phyloP scores from a whole-genome alignment of 2,329 filamentous ascomycete genomes.

The Purpureocillium lavendulum region DNA sequence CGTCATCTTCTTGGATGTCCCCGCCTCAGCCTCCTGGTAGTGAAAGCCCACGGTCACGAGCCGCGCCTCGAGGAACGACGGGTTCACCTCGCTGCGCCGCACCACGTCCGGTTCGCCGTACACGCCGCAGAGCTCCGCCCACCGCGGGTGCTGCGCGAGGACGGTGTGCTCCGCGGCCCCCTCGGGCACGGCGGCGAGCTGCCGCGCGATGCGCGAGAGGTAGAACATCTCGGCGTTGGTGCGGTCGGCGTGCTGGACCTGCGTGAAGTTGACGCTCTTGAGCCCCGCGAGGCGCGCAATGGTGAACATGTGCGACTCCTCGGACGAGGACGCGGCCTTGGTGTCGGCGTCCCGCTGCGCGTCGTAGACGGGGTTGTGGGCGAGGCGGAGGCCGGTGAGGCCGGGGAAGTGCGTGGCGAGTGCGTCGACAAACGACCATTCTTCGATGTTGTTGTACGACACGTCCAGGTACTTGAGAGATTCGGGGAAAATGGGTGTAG shows the following conservation, averaged over 20 bases:
- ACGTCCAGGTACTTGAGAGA: constrained; percentile 60
- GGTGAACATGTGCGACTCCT: constrained; percentile 85
- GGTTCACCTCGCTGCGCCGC: constrained; percentile 53
- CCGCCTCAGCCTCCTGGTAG: constrained; percentile 9
- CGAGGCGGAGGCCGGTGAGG: constrained; percentile 66
- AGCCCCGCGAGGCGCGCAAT: constrained; percentile 65
- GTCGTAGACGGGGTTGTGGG: constrained; percentile 78
- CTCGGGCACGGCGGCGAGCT: constrained; percentile 55
- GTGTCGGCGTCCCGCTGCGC: constrained; percentile 31
- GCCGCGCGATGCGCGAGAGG: constrained; percentile 70
- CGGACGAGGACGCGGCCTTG: constrained; percentile 42
- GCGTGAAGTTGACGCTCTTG: constrained; percentile 63
- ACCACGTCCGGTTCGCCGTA: constrained; percentile 65
- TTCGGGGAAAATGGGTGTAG: constrained; percentile 39
- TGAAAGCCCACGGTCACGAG: constrained; percentile 58
- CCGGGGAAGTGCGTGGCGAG: constrained; percentile 63
- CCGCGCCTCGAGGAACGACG: constrained; percentile 73
- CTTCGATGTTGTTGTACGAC: constrained; percentile 60
- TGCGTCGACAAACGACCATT: constrained; percentile 67
- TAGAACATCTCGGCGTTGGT: constrained; percentile 92
- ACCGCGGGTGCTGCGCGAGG: constrained; percentile 60
- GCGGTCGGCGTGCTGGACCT: constrained; percentile 65
- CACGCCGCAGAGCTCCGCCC: constrained; percentile 60
- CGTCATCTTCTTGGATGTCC: constrained; percentile 15
- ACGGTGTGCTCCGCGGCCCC: constrained; percentile 45